Conservation (phyloP, 768 basidiomycete species). For the Kwoniella botswanensis region DNA sequence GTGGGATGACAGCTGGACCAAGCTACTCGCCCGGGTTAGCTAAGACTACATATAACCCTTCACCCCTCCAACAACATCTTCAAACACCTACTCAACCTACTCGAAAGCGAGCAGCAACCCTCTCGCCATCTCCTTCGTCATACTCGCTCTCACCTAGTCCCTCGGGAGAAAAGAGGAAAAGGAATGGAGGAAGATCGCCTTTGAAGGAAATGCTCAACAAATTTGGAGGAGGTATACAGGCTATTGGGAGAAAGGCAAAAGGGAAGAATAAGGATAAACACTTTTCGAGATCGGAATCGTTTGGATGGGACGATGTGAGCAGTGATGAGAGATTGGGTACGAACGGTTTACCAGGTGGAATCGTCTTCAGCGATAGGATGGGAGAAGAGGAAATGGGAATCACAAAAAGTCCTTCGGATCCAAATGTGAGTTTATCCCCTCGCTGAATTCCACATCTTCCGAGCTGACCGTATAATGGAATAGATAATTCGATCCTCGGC, state of each 20-base stretch:
- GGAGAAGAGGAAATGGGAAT: constrained; percentile 49
- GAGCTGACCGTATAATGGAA: background rate
- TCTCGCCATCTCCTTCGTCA: constrained; percentile 38
- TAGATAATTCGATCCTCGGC: constrained; percentile 42
- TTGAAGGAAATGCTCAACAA: constrained; percentile 48
- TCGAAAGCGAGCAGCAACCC: constrained; percentile 33
- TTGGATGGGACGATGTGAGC: constrained; percentile 21
- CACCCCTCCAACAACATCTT: constrained; percentile 45
- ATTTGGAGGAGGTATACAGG: constrained; percentile 48
- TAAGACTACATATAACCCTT: constrained; percentile 28
- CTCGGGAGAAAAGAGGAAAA: constrained; percentile 33
- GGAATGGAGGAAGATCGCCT: constrained; percentile 36
- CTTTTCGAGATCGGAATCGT: constrained; percentile 21
- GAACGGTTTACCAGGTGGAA: constrained; percentile 48
- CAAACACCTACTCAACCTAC: constrained; percentile 37
- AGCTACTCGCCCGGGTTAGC: constrained; percentile 12
- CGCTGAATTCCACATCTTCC: background rate
- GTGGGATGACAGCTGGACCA: constrained; percentile 3
- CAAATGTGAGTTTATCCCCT: constrained; percentile 16
- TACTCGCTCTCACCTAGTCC: constrained; percentile 43
- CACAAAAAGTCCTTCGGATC: constrained; percentile 4
- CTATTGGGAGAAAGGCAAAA: constrained; percentile 36
- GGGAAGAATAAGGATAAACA: constrained; percentile 39
- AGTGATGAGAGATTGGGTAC: constrained; percentile 39
- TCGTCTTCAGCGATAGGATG: constrained; percentile 52